Evolutionary conservation across 2,329 filamentous ascomycete species (phyloP), one percentile per base, ranked within the genome.

Genomic region (Sporothrix schenckii): DNA sequence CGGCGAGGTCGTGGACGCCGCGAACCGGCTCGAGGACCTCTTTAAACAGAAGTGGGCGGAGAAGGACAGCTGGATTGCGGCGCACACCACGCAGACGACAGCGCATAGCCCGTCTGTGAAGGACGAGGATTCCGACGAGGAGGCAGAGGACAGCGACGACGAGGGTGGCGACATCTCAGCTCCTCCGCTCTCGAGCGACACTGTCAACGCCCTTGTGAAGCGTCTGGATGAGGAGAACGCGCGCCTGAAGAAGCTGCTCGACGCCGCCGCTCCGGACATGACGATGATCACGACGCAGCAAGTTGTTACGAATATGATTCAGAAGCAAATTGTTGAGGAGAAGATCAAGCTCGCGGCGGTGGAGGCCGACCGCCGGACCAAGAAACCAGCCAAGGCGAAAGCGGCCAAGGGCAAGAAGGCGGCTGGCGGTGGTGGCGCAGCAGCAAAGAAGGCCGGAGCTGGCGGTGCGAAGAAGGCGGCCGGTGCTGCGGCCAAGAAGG

Each of bases 31-130:
- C 3, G 89, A 97, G 78, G 85, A 87, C 4, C 77, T 94, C 0
- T 97, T 97, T 80, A 89, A 92, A 72, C 79, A 80, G 5, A 86
- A 93, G 76, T 93, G 94, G 89, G 84, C 85, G 9, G 88, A 90
- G 76, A 97, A 97, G 81, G 86, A 91, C 21, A 86, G 88, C 50
- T 98, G 93, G 89, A 85, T 97, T 76, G 88, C 90, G 54, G 88
- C 89, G 73, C 89, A 97, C 76, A 74, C 73, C 5, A 24, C 69
- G 3, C 66, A 52, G 16, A 47, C 68, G 1, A 44, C 70, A 3
- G 14, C 67, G 0, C 34, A 53, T 19, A 73, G 72, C n/a, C 70
- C 72, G 6, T 53, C 49, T 0, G 89, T 91, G 1, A 91, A 93
- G 0, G 91, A 92, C 0, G 90, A 91, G 14, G 89, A 87, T 6